phyloP scores from a whole-genome alignment of 1,284 basidiomycete genomes.

The Ustilago nuda region DNA sequence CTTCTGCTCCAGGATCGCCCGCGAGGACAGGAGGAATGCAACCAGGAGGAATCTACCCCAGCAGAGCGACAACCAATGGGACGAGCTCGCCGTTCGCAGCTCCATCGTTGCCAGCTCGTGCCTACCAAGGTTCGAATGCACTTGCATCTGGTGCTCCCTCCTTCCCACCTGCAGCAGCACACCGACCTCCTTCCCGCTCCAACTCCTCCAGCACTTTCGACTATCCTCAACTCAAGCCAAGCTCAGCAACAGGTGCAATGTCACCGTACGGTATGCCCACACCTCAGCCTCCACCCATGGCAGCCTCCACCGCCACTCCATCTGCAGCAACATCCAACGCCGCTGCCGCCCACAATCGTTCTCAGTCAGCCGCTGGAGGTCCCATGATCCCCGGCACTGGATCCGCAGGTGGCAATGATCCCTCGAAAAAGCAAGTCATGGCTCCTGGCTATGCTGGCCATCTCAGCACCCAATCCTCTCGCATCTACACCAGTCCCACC shows the following conservation, averaged over 20 bases:
- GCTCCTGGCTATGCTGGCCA: slow-evolving; percentile 46
- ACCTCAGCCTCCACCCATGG: slow-evolving; percentile 48
- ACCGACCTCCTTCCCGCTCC: slow-evolving; percentile 39
- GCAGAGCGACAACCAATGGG: slow-evolving; percentile 31
- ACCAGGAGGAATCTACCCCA: slow-evolving; percentile 38
- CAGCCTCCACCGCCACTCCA: slow-evolving; percentile 40
- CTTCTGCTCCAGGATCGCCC: slow-evolving; percentile 25
- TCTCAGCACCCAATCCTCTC: slow-evolving; percentile 30
- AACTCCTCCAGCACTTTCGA: slow-evolving; percentile 52
- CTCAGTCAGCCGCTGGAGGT: slow-evolving; percentile 9
- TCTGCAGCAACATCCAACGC: slow-evolving; percentile 15
- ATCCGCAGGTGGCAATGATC: slow-evolving; percentile 40
- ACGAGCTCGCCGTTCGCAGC: slow-evolving; percentile 23
- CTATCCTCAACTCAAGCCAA: slow-evolving; percentile 56
- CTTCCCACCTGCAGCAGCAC: slow-evolving; percentile 50
- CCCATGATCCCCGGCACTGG: slow-evolving; percentile 29
- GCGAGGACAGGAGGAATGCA: slow-evolving; percentile 32
- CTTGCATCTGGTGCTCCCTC: slow-evolving; percentile 41
- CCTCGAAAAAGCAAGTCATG: slow-evolving; percentile 46
- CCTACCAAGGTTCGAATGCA: slow-evolving; percentile 45
- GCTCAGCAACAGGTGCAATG: slow-evolving; percentile 10
- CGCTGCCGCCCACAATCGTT: slow-evolving; percentile 18
- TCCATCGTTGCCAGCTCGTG: slow-evolving; percentile 57
- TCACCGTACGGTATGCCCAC: slow-evolving; percentile 40
- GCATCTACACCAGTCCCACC: slow-evolving; percentile 39